Evolutionary conservation across 2,329 filamentous ascomycete species (phyloP), one percentile per base, ranked within the genome.

Genomic region (Fonsecaea pedrosoi): DNA sequence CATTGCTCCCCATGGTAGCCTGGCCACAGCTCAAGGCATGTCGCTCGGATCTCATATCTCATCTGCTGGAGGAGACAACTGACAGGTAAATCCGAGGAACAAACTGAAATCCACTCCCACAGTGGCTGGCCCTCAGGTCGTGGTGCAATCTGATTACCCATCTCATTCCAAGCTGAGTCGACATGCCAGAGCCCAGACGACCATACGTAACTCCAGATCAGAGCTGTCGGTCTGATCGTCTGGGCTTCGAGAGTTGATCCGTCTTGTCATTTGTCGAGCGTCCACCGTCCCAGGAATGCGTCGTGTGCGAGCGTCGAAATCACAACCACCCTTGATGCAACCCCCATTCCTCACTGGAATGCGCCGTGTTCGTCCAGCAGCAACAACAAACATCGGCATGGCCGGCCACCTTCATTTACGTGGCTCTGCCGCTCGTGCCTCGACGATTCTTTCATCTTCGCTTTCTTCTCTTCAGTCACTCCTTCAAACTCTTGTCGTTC

Each of bases 161-260:
- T 21, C 18, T 30, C 60, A 62, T 68, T 65, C 65, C 65, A 67
- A 67, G 60, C 60, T 67, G 48, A 48, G 60, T 37, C 65, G 45
- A 30, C 13, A 30, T 21, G 35, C 30, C 34, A 45, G 62, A 34
- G 58, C 58, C 55, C 30, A 55, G 64, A 57, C 25, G 18, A 9
- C 21, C 18, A 21, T 13, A 35, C 35, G 38, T 3, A 15, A 59
- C 40, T 30, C 56, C 40, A 48, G 40, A 50, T 60, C 57, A 21
- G n/a, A 50, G 12, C 25, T 3, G 45, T 25, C 13, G n/a, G 8
- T 4, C 30, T 48, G 30, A 15, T 37, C 15, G 9, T 25, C 12
- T 25, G 45, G 12, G 60, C 60, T 21, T 56, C 12, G n/a, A 50
- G 5, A 7, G 45, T 50, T 50, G 45, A 25, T 50, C 18, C 18